Evolutionary conservation across 768 basidiomycete genomes (phyloP).

Genomic region (Boletus huronensis): DNA sequence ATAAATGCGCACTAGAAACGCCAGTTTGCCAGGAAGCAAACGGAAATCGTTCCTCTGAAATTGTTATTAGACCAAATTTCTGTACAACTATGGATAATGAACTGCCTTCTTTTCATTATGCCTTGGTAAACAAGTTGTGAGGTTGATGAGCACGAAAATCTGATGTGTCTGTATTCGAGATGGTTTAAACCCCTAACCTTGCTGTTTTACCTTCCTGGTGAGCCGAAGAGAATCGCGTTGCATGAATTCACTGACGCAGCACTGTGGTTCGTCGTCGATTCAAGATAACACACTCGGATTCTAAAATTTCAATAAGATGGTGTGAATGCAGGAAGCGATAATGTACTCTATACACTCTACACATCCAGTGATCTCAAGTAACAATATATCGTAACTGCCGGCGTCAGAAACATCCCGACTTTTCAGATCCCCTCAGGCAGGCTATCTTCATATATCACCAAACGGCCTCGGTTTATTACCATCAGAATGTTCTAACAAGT

Average conservation of each 20-base stretch:
- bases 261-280: too few species aligned
- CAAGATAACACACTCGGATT: too few species aligned
- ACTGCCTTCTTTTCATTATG: not conserved
- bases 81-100: not conserved
- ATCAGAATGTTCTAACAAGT: not conserved
- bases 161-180: not conserved
- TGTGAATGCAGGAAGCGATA: too few species aligned
- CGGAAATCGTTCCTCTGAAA: not conserved
- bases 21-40: not conserved
- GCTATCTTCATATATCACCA: not conserved
- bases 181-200: not conserved
- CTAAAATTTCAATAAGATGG: too few species aligned
- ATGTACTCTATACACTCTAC: not conserved
- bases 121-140: not conserved
- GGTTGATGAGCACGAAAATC: not conserved
- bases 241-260: too few species aligned
- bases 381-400: too few species aligned
- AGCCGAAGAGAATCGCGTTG: too few species aligned
- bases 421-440: too few species aligned
- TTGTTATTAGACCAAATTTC: not conserved
- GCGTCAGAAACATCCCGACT: too few species aligned
- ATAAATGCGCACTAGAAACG: not conserved
- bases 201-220: too few species aligned
- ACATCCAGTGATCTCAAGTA: not conserved
- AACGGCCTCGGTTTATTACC: constrained; percentile 2